Base-by-base conservation (phyloP, 1,284 basidiomycete species). In the Rhodotorula mucilaginosa region DNA sequence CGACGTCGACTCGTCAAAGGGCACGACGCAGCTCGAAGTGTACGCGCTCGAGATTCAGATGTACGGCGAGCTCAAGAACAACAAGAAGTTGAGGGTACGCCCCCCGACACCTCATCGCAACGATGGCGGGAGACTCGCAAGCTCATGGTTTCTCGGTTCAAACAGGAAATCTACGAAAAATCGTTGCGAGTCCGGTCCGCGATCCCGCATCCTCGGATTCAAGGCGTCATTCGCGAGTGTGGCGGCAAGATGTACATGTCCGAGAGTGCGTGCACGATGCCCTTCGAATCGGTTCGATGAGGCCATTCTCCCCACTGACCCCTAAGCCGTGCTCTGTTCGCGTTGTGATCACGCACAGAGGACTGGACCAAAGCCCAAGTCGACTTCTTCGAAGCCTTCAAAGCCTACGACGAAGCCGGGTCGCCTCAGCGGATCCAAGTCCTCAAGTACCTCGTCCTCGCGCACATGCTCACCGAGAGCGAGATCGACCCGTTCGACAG, bases 161-260 rank as follows among this genome's bases (percentile, higher is more conserved):
- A 39, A 47, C 79, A 94, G 92, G 93, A 97, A 82, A 97, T 98
- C 65, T 99, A 99, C 83, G 93, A 97, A 75, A 93, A 95, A 8
- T 91, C 93, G 3, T 90, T 92, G 76, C 87, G 89, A 66, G 93
- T 99, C 68, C 90, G 92, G 66, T 96, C 93, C 48, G 97, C 97
- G 13, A 98, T 99, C 71, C 95, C 96, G 16, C 97, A 99, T 83
- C 97, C 97, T 13, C 88, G 94, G 39, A 98, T 99, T 79, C 94
- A 98, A 90, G 97, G 96, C 65, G 92, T 98, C 66, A 99, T 99
- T 82, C 93, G 95, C 79, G 97, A 99, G 82, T 98, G 96, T 77
- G 97, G 97, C 19, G 97, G 97, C 13, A 99, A 99, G 83, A 99
- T 99, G 97, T 97, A 97, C 93, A 99, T 99, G 97, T 93, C 92